Percentiles rank a stretch among this genome's conserved stretches.
These are phyloP conservation scores for Paramecium tetraurelia DNA, from an alignment of 73 alveolate genomes.

Conservation along the genomic window DNA sequence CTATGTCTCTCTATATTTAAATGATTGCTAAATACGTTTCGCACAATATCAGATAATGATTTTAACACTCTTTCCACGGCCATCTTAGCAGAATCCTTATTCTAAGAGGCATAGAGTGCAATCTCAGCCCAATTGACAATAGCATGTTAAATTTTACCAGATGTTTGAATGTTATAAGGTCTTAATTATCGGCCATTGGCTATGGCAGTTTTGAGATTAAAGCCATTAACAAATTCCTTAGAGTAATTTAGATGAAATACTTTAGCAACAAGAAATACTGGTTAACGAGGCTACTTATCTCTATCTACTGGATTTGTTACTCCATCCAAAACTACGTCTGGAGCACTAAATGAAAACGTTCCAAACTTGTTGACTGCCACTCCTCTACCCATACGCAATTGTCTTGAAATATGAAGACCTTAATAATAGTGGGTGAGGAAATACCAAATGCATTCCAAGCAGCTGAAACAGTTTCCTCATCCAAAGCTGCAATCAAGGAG, in stretches of 20 bases:
- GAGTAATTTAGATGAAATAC: neutral
- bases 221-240: slow-evolving; percentile 61
- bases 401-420: slow-evolving; percentile 56
- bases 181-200: slow-evolving; percentile 53
- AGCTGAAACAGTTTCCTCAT: slow-evolving; percentile 54
- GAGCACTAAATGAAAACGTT: slow-evolving; percentile 64
- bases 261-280: slow-evolving; percentile 55
- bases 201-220: slow-evolving; percentile 55
- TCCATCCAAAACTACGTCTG: slow-evolving; percentile 58
- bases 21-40: slow-evolving; percentile 33
- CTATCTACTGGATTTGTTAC: slow-evolving; percentile 63
- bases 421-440: neutral
- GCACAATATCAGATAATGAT: slow-evolving; percentile 46
- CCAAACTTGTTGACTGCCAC: slow-evolving; percentile 51
- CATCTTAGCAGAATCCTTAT: slow-evolving; percentile 57
- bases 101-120: slow-evolving; percentile 50
- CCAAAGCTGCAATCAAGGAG: neutral
- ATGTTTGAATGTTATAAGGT: slow-evolving; percentile 52
- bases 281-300: slow-evolving; percentile 54
- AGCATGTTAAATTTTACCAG: slow-evolving; percentile 46
- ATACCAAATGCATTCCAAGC: slow-evolving; percentile 56
- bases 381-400: slow-evolving; percentile 64
- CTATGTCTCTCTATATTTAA: slow-evolving; percentile 25
- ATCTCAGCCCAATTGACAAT: slow-evolving; percentile 58
- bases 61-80: slow-evolving; percentile 55